phyloP scores from a whole-genome alignment of 306 rosid species.

The Oemleria cerasiformis region DNA sequence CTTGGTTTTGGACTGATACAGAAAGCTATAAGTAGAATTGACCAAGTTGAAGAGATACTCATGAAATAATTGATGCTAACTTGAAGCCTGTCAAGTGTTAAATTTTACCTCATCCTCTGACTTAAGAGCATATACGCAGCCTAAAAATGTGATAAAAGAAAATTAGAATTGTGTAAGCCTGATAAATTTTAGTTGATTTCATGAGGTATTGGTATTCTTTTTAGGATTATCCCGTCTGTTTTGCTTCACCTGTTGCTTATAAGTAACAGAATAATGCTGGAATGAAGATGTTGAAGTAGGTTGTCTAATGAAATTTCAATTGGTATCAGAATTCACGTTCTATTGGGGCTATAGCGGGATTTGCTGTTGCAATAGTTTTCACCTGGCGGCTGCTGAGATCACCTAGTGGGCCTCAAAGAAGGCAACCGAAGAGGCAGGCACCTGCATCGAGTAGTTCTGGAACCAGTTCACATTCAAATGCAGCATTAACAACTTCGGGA shows the following conservation, averaged over 20 bases:
- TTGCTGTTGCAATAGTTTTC: conserved; percentile 80
- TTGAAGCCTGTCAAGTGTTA: background rate
- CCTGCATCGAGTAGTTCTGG: conserved; percentile 60
- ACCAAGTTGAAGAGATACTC: background rate
- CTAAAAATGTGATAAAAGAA: background rate
- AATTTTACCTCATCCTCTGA: background rate
- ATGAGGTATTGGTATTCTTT: background rate
- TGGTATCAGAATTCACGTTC: conserved; percentile 71
- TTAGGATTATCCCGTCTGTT: background rate
- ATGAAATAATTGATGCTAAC: background rate
- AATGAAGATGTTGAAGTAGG: background rate
- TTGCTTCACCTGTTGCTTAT: background rate
- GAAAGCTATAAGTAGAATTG: background rate
- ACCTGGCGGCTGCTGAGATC: conserved; percentile 88
- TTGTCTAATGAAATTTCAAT: conserved; percentile 14
- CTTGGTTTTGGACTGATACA: background rate
- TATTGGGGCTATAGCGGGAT: conserved; percentile 84
- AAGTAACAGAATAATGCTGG: background rate
- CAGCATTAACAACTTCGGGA: conserved; percentile 36
- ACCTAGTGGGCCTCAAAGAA: conserved; percentile 54
- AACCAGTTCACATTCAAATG: conserved; percentile 40
- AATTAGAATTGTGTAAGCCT: background rate
- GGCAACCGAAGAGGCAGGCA: conserved; percentile 77
- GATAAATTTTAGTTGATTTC: background rate
- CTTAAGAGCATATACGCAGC: background rate